Evolutionary conservation across 2,329 filamentous ascomycete species (phyloP), one percentile per base, ranked within the genome.

Genomic region (Colletotrichum sp.): DNA sequence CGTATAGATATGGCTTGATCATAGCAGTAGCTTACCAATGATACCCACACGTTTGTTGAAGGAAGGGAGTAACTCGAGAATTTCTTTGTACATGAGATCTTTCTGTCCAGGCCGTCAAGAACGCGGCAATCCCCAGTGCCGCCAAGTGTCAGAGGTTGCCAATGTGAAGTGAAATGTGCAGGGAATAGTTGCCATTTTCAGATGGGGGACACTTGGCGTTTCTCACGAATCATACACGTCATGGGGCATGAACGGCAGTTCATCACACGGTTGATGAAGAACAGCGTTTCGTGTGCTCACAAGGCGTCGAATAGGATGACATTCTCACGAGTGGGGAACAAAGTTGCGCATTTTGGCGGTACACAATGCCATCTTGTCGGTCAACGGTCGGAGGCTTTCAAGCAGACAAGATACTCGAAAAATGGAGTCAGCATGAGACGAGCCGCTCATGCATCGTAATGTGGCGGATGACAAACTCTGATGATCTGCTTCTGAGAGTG

Each of bases 211-310:
- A 13, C 66, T 68, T 68, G 48, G 66, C 66, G 21, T 39, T 36
- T 55, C 52, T n/a, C 8, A n/a, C 59, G 60, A 65, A 28, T 52
- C 60, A 34, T 48, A n/a, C 26, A 28, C n/a, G 26, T 18, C 16
- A n/a, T 57, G 24, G 14, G 26, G 71, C 71, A 74, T 39, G 63
- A 72, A 72, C 48, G 18, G 28, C 14, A 52, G 36, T 61, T 32
- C 34, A 66, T 61, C 61, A 65, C 32, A 39, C 48, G 4, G 28
- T 34, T 30, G 3, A 8, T 34, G 10, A 48, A n/a, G 30, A 36
- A 12, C 12, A 24, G 9, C 16, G 36, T 74, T 71, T 73, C 36
- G 55, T 30, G 26, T 63, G 21, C 39, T 73, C 21, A 13, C 10
- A 32, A n/a, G 28, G 24, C 34, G n/a, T 24, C 59, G 18, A 26